Evolutionary conservation across 768 basidiomycete species (phyloP), one percentile per base, ranked within the genome.

Genomic region (Gautieria morchelliformis): DNA sequence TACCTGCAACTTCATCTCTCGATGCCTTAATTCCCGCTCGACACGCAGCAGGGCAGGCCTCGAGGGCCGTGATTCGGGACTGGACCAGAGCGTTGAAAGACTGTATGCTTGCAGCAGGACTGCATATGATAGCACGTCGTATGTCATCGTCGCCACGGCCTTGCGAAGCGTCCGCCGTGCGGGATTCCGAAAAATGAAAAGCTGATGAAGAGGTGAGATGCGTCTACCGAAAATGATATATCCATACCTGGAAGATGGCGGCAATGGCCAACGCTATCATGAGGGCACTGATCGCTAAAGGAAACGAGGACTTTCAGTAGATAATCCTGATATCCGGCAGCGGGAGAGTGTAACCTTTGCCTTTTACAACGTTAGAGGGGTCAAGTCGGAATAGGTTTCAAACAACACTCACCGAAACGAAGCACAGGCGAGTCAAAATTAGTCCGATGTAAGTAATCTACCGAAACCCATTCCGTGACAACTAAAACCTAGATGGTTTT

Each of bases 261-360:
- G 62, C 64, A 37, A 70, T 62, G 12, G 53, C 62, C 2, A 70
- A 55, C 2, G 68, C 69, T 27, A 70, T 56, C 8, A 60, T 60
- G 47, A 70, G 61, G 14, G 65, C 59, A 4, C 58, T 62, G n/a
- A 70, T 41, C 11, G 61, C 59, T 52, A 52, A 40, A 52, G 32
- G 32, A 40, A 52, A 27, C 5, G 12, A n/a, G 17, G 33, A 39
- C 15, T 61, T 59, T 15, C 50, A 56, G 24, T 24, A n/a, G 19
- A 56, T n/a, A 32, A 1, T 37, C 50, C 39, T 50, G 37, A 19
- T 22, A 54, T 37, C 40, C 10, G 5, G 15, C 15, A 51, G 10
- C 32, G 9, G 44, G 19, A 42, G 14, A 15, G 35, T 15, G 32
- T 17, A 8, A 55, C 19, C 42, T 46, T 42, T 55, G 11, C 51